These are phyloP conservation scores for Phytopythium boreale DNA, from an alignment of 352 stramenopile genomes.

Conservation along the genomic window DNA sequence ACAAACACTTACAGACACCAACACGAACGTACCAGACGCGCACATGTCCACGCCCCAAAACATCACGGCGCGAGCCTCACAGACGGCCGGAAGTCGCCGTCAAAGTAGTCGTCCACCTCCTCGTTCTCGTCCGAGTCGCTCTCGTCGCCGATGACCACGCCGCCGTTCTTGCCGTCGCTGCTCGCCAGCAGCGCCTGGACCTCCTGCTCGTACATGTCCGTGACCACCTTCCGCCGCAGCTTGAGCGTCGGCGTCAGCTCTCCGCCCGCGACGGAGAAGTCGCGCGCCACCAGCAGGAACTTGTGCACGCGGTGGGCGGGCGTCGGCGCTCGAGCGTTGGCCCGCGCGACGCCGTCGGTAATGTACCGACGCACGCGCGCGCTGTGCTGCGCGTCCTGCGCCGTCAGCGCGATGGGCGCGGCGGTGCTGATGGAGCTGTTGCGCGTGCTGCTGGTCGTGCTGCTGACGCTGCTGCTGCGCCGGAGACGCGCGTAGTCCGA, in stretches of 20 bases:
- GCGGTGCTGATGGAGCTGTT: slow-evolving; percentile 23
- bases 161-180: slow-evolving; percentile 9
- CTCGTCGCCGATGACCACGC: slow-evolving; percentile 5
- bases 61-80: slow-evolving; percentile 1
- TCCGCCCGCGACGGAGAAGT: slow-evolving; percentile 86
- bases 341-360: slow-evolving; percentile 56
- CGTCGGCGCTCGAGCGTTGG: slow-evolving; percentile 50
- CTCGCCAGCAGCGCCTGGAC: slow-evolving; percentile 86
- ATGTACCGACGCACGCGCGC: slow-evolving; percentile 78
- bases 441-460: slow-evolving; percentile 1
- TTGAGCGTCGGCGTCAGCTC: slow-evolving; percentile 95
- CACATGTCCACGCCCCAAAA: background rate
- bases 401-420: slow-evolving; percentile 61
- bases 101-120: slow-evolving; percentile 1
- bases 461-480: slow-evolving; percentile 6
- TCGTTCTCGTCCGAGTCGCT: slow-evolving; percentile 7
- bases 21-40: background rate
- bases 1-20: background rate
- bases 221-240: slow-evolving; percentile 87
- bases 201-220: slow-evolving; percentile 83
- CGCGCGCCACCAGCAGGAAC: slow-evolving; percentile 65
- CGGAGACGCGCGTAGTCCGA: slow-evolving; percentile 20
- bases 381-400: slow-evolving; percentile 69
- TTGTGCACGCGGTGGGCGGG: slow-evolving; percentile 71
- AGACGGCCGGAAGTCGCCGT: slow-evolving; percentile 2